phyloP scores from a whole-genome alignment of 805 yeast species.

The Komagataella populi region DNA sequence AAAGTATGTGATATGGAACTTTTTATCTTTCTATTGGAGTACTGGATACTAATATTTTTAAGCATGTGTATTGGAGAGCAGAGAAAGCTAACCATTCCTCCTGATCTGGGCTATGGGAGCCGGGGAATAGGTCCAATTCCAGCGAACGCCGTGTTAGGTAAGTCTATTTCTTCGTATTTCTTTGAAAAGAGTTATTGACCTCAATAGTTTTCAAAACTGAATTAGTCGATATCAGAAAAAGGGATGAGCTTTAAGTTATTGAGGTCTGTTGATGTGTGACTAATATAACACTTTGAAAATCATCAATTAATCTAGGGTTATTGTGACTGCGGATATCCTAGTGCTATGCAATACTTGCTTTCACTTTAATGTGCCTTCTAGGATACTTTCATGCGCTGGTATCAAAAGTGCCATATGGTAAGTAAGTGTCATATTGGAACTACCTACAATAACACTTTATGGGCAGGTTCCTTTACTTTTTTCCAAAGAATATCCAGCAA shows the following conservation, averaged over 20 bases:
- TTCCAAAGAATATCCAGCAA: too few relatives aligned
- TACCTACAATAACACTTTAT: too few relatives aligned
- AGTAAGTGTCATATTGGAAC: too few relatives aligned
- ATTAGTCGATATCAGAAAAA: constrained; percentile 34
- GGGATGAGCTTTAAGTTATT: constrained; percentile 9
- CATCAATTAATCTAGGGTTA: too few relatives aligned
- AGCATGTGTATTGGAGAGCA: constrained; percentile 80
- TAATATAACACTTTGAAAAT: too few relatives aligned
- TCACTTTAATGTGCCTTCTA: too few relatives aligned
- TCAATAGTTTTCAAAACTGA: constrained; percentile 42
- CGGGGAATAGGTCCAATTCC: constrained; percentile 70
- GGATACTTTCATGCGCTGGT: too few relatives aligned
- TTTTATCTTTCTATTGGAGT: constrained; percentile 5
- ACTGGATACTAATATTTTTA: neutral
- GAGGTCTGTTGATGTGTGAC: neutral
- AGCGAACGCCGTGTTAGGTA: constrained; percentile 50
- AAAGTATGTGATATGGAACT: constrained; percentile 17
- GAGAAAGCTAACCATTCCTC: constrained; percentile 68
- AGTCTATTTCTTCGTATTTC: neutral
- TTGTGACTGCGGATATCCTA: too few relatives aligned
- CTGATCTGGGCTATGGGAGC: constrained; percentile 65
- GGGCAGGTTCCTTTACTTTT: too few relatives aligned
- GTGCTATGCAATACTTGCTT: too few relatives aligned
- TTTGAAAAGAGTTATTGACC: constrained; percentile 1
- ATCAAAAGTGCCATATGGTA: too few relatives aligned